A percentile compares a stretch with the other conserved stretches of the same genome.
These are phyloP conservation scores for Malbranchea cinnamomea DNA, from an alignment of 2,329 filamentous ascomycete genomes.

Conservation along the genomic window DNA sequence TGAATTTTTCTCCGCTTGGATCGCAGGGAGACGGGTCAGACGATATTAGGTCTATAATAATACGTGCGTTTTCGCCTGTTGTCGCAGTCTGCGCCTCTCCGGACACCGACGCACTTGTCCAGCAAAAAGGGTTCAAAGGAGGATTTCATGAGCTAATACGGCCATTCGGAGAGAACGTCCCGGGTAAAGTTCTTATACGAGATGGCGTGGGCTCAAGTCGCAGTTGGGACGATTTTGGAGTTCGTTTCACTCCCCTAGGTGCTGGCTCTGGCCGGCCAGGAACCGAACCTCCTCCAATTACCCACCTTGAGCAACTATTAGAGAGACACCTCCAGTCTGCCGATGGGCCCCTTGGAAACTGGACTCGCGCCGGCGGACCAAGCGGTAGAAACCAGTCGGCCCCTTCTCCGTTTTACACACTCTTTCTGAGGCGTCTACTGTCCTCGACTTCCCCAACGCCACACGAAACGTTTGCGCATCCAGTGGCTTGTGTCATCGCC, in stretches of 20 bases:
- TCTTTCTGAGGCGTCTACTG: slow-evolving; percentile 71
- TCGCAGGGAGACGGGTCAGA: slow-evolving; percentile 38
- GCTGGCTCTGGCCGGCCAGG: slow-evolving; percentile 12
- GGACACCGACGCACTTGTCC: slow-evolving; percentile 68
- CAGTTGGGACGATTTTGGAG: slow-evolving; percentile 75
- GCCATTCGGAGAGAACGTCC: slow-evolving; percentile 77
- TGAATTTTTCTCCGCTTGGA: slow-evolving; percentile 33
- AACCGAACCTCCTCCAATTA: slow-evolving; percentile 20
- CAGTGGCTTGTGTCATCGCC: slow-evolving; percentile 84
- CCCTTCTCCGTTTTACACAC: slow-evolving; percentile 65
- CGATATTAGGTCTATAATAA: slow-evolving; percentile 50
- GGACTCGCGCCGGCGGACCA: slow-evolving; percentile 18
- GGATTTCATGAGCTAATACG: slow-evolving; percentile 75
- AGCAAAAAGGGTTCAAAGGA: slow-evolving; percentile 67
- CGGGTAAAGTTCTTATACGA: slow-evolving; percentile 76
- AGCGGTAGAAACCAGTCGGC: slow-evolving; percentile 17
- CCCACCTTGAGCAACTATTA: slow-evolving; percentile 65
- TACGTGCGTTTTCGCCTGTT: slow-evolving; percentile 77
- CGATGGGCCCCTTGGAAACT: slow-evolving; percentile 35
- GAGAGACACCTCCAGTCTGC: slow-evolving; percentile 64
- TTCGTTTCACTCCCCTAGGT: slow-evolving; percentile 67
- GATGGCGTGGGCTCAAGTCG: slow-evolving; percentile 78
- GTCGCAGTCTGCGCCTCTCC: slow-evolving; percentile 74
- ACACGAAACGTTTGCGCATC: slow-evolving; percentile 88
- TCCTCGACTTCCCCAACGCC: slow-evolving; percentile 64